These are phyloP conservation scores for Pueraria montana DNA, from an alignment of 306 rosid genomes.

Conservation along the genomic window DNA sequence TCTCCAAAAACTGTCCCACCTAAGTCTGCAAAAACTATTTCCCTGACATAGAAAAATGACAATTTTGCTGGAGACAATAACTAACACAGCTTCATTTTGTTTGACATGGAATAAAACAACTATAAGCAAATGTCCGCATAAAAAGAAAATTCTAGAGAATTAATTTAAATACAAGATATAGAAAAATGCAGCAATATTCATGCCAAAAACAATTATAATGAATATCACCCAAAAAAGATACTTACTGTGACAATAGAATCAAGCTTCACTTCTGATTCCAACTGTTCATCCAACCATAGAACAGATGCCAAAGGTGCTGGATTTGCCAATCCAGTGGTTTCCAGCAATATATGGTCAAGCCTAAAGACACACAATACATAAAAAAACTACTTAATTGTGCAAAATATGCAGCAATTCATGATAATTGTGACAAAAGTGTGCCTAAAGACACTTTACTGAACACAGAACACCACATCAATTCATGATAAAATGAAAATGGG, in stretches of 20 bases:
- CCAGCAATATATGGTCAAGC: slow-evolving; percentile 92
- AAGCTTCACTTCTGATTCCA: slow-evolving; percentile 84
- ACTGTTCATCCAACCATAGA: slow-evolving; percentile 97
- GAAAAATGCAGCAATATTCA: slow-evolving; percentile 13
- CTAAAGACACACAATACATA: slow-evolving; percentile 52
- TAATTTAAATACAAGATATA: background rate
- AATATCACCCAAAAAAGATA: slow-evolving; percentile 23
- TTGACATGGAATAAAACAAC: slow-evolving; percentile 21
- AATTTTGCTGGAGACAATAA: background rate
- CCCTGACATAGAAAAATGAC: no score
- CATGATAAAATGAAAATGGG: slow-evolving; percentile 4
- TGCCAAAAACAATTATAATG: background rate
- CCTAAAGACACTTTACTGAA: background rate
- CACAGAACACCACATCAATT: background rate
- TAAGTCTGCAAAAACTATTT: no score
- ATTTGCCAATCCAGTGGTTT: slow-evolving; percentile 98
- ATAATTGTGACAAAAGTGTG: no score
- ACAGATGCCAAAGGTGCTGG: slow-evolving; percentile 98
- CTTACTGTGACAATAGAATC: slow-evolving; percentile 95
- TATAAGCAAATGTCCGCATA: background rate
- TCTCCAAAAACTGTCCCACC: no score
- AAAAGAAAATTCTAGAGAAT: background rate
- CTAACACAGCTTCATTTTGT: slow-evolving; percentile 18
- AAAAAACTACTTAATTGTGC: slow-evolving; percentile 4
- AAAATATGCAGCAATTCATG: slow-evolving; percentile 25